phyloP scores from a whole-genome alignment of 805 yeast genomes.

The Starmera caribaea region DNA sequence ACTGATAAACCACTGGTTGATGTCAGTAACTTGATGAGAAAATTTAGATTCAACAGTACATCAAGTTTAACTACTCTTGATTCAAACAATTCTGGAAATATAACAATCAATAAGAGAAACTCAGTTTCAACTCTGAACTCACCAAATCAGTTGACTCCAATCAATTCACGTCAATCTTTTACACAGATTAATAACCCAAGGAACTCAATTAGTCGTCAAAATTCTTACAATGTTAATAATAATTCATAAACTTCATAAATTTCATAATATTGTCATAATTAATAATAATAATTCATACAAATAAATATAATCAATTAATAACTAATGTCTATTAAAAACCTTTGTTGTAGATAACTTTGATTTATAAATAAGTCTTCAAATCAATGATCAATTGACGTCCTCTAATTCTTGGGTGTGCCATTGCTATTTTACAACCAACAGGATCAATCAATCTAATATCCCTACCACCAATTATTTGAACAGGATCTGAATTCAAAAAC shows the following conservation, averaged over 20 bases:
- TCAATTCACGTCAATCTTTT: conserved; percentile 18
- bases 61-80: conserved; percentile 14
- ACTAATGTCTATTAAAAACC: no score
- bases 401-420: conserved; percentile 58
- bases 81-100: conserved; percentile 4
- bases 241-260: neutral
- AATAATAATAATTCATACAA: neutral
- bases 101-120: conserved; percentile 4
- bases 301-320: no score
- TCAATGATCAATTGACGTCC: conserved; percentile 54
- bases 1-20: conserved; percentile 32
- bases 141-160: conserved; percentile 19
- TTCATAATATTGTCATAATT: neutral
- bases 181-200: conserved; percentile 13
- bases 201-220: conserved; percentile 13
- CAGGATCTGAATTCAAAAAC: conserved; percentile 30
- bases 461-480: conserved; percentile 67
- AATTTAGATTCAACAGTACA: conserved; percentile 24
- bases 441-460: conserved; percentile 41
- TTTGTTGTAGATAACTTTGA: no score
- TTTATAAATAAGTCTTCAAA: conserved; percentile 12
- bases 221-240: conserved; percentile 3
- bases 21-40: conserved; percentile 28
- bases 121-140: conserved; percentile 8
- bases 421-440: conserved; percentile 28